Percentiles rank a stretch among this genome's conserved stretches.
These are phyloP conservation scores for Stemphylium lycopersici DNA, from an alignment of 2,329 filamentous ascomycete species.

Conservation along the genomic window DNA sequence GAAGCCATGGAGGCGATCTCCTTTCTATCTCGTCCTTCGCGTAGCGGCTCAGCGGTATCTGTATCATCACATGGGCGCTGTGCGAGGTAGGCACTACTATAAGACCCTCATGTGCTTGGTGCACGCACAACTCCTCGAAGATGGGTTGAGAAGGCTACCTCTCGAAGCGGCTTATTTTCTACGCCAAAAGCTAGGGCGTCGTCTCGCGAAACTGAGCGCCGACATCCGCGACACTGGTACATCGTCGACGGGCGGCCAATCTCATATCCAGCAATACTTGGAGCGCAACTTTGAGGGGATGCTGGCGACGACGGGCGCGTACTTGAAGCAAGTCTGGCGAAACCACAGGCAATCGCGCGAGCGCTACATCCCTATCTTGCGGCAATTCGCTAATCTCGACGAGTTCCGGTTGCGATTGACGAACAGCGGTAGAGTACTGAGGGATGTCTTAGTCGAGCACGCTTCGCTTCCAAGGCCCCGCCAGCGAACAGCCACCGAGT, in stretches of 20 bases:
- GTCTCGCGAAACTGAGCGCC: constrained; percentile 63
- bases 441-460: neutral
- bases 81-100: constrained; percentile 58
- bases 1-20: constrained; percentile 66
- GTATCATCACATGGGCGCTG: constrained; percentile 46
- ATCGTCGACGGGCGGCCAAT: neutral
- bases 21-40: constrained; percentile 67
- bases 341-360: constrained; percentile 26
- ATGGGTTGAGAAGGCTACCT: constrained; percentile 36
- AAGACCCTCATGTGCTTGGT: constrained; percentile 63
- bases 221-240: constrained; percentile 31
- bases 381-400: constrained; percentile 35
- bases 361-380: constrained; percentile 54
- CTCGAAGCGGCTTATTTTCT: constrained; percentile 51
- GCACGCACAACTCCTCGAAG: constrained; percentile 55
- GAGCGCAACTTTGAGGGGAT: constrained; percentile 18
- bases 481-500: constrained; percentile 9
- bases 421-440: constrained; percentile 24
- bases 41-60: constrained; percentile 64
- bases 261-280: constrained; percentile 4
- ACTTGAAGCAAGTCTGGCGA: constrained; percentile 31
- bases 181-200: constrained; percentile 61
- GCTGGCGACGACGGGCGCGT: constrained; percentile 17
- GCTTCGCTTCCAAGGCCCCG: neutral
- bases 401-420: constrained; percentile 29